Evolutionary conservation across 1,284 basidiomycete species (phyloP).

Genomic region (Naganishia sp.): DNA sequence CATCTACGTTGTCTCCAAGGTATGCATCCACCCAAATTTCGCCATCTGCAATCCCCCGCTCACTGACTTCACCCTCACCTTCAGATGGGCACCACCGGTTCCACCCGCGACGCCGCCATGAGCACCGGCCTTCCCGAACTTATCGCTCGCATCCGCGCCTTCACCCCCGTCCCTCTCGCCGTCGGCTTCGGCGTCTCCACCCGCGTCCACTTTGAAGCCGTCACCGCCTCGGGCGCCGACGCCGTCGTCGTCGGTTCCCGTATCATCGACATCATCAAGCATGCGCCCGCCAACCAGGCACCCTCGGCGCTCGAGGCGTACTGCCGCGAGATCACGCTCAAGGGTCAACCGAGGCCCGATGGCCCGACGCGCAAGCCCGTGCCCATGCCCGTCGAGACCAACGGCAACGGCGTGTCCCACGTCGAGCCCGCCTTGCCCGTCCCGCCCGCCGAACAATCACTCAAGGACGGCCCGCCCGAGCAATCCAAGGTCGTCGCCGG

Average conservation of each 20-base stretch:
- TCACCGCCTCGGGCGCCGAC: conserved; percentile 83
- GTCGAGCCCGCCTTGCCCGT: conserved; percentile 47
- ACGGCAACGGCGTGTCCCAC: conserved; percentile 33
- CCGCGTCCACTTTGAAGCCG: conserved; percentile 84
- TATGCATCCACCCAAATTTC: conserved; percentile 40
- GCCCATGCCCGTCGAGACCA: conserved; percentile 26
- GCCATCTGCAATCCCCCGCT: conserved; percentile 29
- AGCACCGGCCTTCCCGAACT: conserved; percentile 77
- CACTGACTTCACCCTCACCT: neutral
- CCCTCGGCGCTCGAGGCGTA: conserved; percentile 69
- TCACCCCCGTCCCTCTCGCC: conserved; percentile 78
- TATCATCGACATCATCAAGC: conserved; percentile 70
- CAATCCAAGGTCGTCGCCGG: conserved; percentile 35
- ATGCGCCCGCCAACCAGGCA: conserved; percentile 55
- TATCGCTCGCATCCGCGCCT: conserved; percentile 69
- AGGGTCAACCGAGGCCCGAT: conserved; percentile 56
- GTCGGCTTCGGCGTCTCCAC: conserved; percentile 97
- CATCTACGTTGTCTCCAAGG: conserved; percentile 94
- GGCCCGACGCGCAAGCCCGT: conserved; percentile 37
- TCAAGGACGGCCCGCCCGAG: conserved; percentile 39
- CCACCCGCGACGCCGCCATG: conserved; percentile 68
- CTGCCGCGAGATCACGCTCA: conserved; percentile 69
- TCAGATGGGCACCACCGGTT: conserved; percentile 97
- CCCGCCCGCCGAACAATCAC: conserved; percentile 39
- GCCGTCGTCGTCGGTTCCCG: conserved; percentile 93